These are phyloP conservation scores for Centella asiatica DNA, from an alignment of 129 eudicot genomes.

Conservation along the genomic window DNA sequence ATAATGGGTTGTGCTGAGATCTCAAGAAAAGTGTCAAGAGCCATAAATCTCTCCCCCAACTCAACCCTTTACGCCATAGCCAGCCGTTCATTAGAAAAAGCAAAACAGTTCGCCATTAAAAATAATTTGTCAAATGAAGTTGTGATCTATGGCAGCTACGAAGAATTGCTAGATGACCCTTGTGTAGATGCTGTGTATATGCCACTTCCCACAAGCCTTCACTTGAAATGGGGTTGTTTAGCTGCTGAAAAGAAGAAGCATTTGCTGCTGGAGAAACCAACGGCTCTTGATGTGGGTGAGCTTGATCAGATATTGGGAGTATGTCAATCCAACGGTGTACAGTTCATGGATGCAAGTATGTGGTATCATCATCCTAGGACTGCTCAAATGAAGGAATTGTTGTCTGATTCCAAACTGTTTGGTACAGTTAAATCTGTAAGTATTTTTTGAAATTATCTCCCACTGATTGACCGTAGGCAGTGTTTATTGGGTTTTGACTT, in stretches of 20 bases:
- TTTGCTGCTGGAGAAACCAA: constrained; percentile 75
- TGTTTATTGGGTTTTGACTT: too few species aligned
- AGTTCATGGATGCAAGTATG: constrained; percentile 94
- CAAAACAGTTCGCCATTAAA: constrained; percentile 33
- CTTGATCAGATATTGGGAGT: constrained; percentile 60
- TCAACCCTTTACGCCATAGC: constrained; percentile 53
- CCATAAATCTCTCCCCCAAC: constrained; percentile 56
- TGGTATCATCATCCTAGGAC: constrained; percentile 98
- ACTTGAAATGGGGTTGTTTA: constrained; percentile 61
- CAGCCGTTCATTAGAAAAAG: constrained; percentile 69
- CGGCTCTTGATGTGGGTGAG: constrained; percentile 51
- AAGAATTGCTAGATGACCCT: constrained; percentile 49
- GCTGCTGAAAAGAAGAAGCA: constrained; percentile 75
- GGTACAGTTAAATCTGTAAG: constrained; percentile 59
- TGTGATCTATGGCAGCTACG: constrained; percentile 52
- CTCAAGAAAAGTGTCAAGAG: constrained; percentile 33
- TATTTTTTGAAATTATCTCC: neutral
- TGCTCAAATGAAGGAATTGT: constrained; percentile 45
- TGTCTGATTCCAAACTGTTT: constrained; percentile 39
- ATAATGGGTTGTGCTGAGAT: constrained; percentile 11
- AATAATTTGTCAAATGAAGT: constrained; percentile 33
- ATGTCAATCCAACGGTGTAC: constrained; percentile 55
- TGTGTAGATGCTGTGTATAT: constrained; percentile 69
- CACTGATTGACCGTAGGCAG: neutral
- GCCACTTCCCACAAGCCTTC: constrained; percentile 82